A percentile compares a stretch with the other conserved stretches of the same genome.
Evolutionary conservation across 768 basidiomycete genomes (phyloP).

Genomic region (Albatrellus ellisii): DNA sequence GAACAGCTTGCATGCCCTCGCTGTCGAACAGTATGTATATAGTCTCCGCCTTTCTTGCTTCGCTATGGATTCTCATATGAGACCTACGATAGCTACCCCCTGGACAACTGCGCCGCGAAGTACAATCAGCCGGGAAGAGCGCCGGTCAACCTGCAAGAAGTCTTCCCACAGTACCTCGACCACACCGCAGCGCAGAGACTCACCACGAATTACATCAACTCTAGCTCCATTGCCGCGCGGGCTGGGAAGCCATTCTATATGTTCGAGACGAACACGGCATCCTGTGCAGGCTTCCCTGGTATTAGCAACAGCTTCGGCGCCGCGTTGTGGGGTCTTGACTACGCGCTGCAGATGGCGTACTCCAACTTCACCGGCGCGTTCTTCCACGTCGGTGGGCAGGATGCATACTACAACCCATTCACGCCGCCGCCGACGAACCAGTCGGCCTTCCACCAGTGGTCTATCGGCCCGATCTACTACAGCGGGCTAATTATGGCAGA

Average conservation of each 20-base stretch:
- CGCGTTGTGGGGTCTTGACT: constrained; percentile 40
- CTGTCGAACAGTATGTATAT: constrained; percentile 9
- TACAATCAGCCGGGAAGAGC: constrained; percentile 30
- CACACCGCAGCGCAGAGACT: constrained; percentile 41
- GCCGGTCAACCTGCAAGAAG: constrained; percentile 27
- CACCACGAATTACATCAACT: constrained; percentile 36
- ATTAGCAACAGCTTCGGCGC: constrained; percentile 47
- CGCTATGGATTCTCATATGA: not conserved
- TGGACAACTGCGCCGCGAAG: constrained; percentile 46
- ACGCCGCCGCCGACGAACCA: constrained; percentile 40
- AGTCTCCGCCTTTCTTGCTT: not conserved
- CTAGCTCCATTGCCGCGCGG: constrained; percentile 27
- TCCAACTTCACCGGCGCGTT: constrained; percentile 30
- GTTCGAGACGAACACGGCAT: constrained; percentile 45
- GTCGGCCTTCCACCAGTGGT: constrained; percentile 51
- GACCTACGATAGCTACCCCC: constrained; percentile 33
- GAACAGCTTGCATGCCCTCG: constrained; percentile 5
- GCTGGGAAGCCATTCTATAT: constrained; percentile 33
- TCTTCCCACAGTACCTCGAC: constrained; percentile 42
- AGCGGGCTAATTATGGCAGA: constrained; percentile 59
- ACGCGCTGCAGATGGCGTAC: constrained; percentile 38
- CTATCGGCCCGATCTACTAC: constrained; percentile 63
- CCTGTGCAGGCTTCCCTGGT: constrained; percentile 34
- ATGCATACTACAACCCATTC: constrained; percentile 44
- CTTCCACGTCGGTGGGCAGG: constrained; percentile 48